phyloP scores from a whole-genome alignment of 192 early-diverging fungal genomes.

The Endogone sp. region DNA sequence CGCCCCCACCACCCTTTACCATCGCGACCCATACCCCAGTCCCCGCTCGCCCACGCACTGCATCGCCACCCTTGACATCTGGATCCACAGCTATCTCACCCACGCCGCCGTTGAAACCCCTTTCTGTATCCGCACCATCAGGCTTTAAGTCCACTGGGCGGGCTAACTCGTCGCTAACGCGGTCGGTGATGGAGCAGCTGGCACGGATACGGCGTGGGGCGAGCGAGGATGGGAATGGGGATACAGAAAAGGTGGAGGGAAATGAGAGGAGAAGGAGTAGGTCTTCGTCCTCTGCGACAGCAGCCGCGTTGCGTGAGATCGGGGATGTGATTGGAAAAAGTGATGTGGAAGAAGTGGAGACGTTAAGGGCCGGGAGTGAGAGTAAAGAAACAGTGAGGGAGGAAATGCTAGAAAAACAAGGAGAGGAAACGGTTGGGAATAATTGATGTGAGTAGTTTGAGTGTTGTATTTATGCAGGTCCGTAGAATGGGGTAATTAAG shows the following conservation, averaged over 20 bases:
- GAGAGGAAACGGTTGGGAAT: background rate
- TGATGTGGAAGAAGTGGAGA: background rate
- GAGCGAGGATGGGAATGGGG: conserved; percentile 7
- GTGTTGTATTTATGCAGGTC: background rate
- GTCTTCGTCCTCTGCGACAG: background rate
- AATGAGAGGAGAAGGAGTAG: too few relatives aligned
- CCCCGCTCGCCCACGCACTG: conserved; percentile 12
- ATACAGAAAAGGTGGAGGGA: background rate
- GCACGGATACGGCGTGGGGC: conserved; percentile 26
- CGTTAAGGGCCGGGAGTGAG: background rate
- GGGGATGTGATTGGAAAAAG: background rate
- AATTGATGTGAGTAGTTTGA: background rate
- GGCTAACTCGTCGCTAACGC: conserved; percentile 47
- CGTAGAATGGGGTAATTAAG: too few relatives aligned
- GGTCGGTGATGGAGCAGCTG: conserved; percentile 52
- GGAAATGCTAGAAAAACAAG: background rate
- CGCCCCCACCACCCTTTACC: too few relatives aligned
- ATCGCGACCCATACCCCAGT: too few relatives aligned
- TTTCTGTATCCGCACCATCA: background rate
- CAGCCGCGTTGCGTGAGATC: background rate
- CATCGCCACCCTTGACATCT: too few relatives aligned
- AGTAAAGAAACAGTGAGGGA: background rate
- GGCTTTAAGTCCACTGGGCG: conserved; percentile 26
- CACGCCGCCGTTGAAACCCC: background rate
- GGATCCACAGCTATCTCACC: background rate